Base-by-base conservation (phyloP, 768 basidiomycete genomes). In the Auriscalpium vulgare region DNA sequence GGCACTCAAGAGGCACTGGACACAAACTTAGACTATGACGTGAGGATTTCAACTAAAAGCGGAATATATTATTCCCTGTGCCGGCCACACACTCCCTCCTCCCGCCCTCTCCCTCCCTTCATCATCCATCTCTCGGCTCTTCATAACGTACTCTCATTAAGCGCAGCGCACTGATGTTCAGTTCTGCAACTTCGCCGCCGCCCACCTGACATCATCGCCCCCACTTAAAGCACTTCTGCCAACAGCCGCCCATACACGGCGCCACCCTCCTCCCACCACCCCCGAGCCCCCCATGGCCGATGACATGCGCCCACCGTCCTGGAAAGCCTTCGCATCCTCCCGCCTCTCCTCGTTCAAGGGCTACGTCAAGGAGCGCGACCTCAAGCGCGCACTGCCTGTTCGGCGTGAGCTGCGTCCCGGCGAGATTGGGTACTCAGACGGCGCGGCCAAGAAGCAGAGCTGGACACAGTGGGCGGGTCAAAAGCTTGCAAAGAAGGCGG, bases 391-490 rank as follows among this genome's bases (percentile, higher is more conserved):
- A 2, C 53, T 61, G 29, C 59, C 61, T 3, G 29, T 55, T 23
- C 40, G 52, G 35, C 52, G 53, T 11, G 65, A 63, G 38, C 43
- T 60, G 14, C 37, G 46, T 3, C 29, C 65, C 21, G 63, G 60
- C 40, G 66, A 71, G 52, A 59, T 59, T 17, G 55, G 62, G 52
- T 60, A 66, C 34, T 43, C 59, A 10, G 53, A 65, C 45, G 56
- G 68, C 36, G 60, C 44, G 48, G 40, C 65, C 55, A 65, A 59
- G 50, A 67, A 54, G 55, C 78, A 78, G 57, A 72, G 72, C 40
- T 86, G 82, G 83, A 69, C 77, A 51, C 75, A 79, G 23, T 88
- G 86, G 84, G 82, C 84, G 4, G 77, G 79, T 3, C 75, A 83
- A 69, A 85, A 66, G 56, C 45, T 71, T 3, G 57, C 62, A 60